Conservation (phyloP, 352 stramenopile species). For the Phytophthora citrophthora region DNA sequence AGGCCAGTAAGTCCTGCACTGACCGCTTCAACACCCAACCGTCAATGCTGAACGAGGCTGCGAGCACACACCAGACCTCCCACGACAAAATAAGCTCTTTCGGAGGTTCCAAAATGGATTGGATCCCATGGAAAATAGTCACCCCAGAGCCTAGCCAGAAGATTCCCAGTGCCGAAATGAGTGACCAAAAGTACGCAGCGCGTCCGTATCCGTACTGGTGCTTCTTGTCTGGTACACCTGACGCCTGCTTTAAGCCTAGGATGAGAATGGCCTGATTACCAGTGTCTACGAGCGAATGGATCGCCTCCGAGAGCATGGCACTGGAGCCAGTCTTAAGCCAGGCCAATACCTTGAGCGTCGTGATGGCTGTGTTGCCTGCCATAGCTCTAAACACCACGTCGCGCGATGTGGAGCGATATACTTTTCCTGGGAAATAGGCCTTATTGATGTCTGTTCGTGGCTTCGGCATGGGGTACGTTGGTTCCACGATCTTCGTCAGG, state of each 20-base stretch:
- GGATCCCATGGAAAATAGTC: slow-evolving; percentile 92
- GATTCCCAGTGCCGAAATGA: slow-evolving; percentile 98
- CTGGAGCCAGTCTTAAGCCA: slow-evolving; percentile 93
- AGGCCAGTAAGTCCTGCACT: slow-evolving; percentile 81
- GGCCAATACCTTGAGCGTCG: slow-evolving; percentile 73
- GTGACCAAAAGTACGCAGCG: slow-evolving; percentile 98
- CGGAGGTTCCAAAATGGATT: slow-evolving; percentile 81
- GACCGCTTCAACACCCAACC: slow-evolving; percentile 95
- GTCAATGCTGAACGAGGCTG: slow-evolving; percentile 95
- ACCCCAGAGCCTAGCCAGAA: slow-evolving; percentile 98
- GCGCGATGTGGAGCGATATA: slow-evolving; percentile 77
- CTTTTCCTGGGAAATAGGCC: slow-evolving; percentile 84
- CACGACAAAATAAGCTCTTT: slow-evolving; percentile 73
- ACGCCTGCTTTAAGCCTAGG: slow-evolving; percentile 82
- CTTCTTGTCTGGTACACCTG: slow-evolving; percentile 90
- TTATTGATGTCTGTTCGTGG: slow-evolving; percentile 86
- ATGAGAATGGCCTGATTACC: slow-evolving; percentile 96
- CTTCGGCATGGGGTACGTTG: slow-evolving; percentile 51
- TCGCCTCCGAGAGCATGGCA: slow-evolving; percentile 97
- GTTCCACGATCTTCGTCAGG: slow-evolving; percentile 46
- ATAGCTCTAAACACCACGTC: slow-evolving; percentile 91
- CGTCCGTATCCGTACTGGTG: slow-evolving; percentile 98
- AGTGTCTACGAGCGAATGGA: slow-evolving; percentile 97
- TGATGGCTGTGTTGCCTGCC: slow-evolving; percentile 95
- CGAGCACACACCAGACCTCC: slow-evolving; percentile 97